Conservation (phyloP, 129 eudicot species). For the Flaveria robusta region DNA sequence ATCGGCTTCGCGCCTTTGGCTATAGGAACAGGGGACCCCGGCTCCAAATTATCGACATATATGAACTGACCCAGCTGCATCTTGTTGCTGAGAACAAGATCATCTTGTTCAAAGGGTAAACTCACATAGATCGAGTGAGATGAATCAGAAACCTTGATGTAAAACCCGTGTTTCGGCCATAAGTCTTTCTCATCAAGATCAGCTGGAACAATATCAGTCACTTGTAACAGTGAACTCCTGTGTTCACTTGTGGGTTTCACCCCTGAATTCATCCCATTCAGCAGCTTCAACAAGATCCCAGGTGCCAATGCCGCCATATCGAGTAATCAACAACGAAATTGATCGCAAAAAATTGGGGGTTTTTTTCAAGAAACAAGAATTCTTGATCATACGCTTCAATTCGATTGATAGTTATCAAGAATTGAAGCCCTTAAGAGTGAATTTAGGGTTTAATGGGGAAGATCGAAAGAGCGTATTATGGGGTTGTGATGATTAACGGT, state of each 20-base stretch:
- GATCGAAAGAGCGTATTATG: conserved; percentile 20
- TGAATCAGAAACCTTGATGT: conserved; percentile 86
- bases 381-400: not conserved
- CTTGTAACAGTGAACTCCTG: conserved; percentile 79
- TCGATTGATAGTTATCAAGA: not conserved
- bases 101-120: conserved; percentile 87
- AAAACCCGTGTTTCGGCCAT: conserved; percentile 89
- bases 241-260: conserved; percentile 79
- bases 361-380: too few relatives aligned
- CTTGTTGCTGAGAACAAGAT: conserved; percentile 84
- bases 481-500: conserved; percentile 35
- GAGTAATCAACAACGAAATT: conserved; percentile 29
- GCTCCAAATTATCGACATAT: conserved; percentile 83
- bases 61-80: conserved; percentile 97
- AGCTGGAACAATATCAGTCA: conserved; percentile 93
- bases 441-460: conserved; percentile 36
- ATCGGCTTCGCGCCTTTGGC: conserved; percentile 76
- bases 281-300: conserved; percentile 79
- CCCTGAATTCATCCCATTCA: conserved; percentile 73
- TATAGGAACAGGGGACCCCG: conserved; percentile 88
- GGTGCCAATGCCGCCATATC: conserved; percentile 87
- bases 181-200: conserved; percentile 86
- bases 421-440: conserved; percentile 4
- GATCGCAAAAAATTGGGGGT: conserved; percentile 14
- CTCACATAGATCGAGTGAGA: conserved; percentile 87